These are phyloP conservation scores for Cadophora sp. DNA, from an alignment of 2,329 filamentous ascomycete genomes.

Conservation along the genomic window DNA sequence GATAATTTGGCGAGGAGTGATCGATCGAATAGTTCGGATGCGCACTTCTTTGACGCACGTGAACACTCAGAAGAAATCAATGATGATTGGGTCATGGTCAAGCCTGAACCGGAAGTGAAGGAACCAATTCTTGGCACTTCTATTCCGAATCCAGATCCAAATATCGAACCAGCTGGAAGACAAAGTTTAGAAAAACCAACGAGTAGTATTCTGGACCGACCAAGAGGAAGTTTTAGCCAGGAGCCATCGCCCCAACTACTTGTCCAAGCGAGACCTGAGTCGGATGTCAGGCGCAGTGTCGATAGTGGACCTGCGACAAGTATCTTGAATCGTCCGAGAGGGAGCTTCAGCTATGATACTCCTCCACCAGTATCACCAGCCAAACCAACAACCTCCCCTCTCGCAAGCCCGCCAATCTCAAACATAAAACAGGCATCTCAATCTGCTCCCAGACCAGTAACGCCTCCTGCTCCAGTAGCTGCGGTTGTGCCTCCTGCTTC, in stretches of 20 bases:
- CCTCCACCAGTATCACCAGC: slow-evolving; percentile 6
- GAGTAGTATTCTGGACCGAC: slow-evolving; percentile 13
- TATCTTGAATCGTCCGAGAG: slow-evolving; percentile 18
- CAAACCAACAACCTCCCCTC: neutral
- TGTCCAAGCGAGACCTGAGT: neutral
- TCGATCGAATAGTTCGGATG: slow-evolving; percentile 35
- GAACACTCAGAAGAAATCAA: slow-evolving; percentile 24
- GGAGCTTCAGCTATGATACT: slow-evolving; percentile 26
- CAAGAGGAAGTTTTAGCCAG: slow-evolving; percentile 25
- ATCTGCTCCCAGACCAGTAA: neutral
- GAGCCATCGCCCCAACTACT: neutral
- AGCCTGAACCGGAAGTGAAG: slow-evolving; percentile 20
- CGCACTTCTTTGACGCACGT: slow-evolving; percentile 37
- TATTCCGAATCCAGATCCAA: neutral
- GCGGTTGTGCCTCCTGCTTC: neutral
- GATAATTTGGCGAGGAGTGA: slow-evolving; percentile 27
- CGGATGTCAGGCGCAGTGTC: neutral
- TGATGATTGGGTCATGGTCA: slow-evolving; percentile 39
- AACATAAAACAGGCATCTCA: neutral
- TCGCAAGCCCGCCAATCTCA: neutral
- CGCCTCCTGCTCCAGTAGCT: slow-evolving; percentile 1
- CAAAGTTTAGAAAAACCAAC: neutral
- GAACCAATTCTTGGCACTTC: neutral
- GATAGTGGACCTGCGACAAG: neutral
- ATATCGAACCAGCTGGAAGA: neutral